These are phyloP conservation scores for Pyrus betulifolia DNA, from an alignment of 306 rosid genomes.

Conservation along the genomic window DNA sequence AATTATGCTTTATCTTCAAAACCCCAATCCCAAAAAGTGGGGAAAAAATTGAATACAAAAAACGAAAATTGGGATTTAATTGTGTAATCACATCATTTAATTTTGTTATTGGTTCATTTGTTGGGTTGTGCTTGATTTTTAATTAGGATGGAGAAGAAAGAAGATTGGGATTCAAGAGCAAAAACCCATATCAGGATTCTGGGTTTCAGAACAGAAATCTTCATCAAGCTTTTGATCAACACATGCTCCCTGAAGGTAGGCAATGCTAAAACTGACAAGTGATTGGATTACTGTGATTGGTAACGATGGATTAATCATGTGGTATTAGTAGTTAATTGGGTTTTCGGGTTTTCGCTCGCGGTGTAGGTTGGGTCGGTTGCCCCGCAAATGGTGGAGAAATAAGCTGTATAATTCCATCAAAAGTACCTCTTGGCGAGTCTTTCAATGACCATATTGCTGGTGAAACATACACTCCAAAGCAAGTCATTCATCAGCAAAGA, in stretches of 20 bases:
- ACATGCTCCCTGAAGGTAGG: slow-evolving; percentile 11
- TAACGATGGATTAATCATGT: not conserved
- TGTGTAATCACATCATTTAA: not conserved
- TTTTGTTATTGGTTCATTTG: not conserved
- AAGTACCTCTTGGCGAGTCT: slow-evolving; percentile 89
- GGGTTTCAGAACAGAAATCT: not conserved
- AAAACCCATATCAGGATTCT: not conserved
- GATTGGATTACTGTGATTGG: not conserved
- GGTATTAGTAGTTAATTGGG: not conserved
- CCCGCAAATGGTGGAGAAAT: slow-evolving; percentile 77
- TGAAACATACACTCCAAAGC: slow-evolving; percentile 94
- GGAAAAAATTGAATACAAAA: not conserved
- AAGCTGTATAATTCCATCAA: slow-evolving; percentile 79
- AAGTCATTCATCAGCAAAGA: slow-evolving; percentile 91
- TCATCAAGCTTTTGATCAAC: not conserved
- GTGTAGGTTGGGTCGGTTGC: slow-evolving; percentile 91
- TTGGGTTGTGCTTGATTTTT: not conserved
- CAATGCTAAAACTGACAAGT: not conserved
- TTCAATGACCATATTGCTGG: slow-evolving; percentile 67
- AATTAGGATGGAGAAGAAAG: slow-evolving; percentile 7
- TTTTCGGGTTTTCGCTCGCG: not conserved
- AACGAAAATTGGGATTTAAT: not conserved
- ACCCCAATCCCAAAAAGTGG: not conserved
- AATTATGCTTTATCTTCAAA: not conserved
- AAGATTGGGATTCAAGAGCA: not conserved